These are phyloP conservation scores for Chaetomiaceae sp. DNA, from an alignment of 2,329 filamentous ascomycete genomes.

Conservation along the genomic window DNA sequence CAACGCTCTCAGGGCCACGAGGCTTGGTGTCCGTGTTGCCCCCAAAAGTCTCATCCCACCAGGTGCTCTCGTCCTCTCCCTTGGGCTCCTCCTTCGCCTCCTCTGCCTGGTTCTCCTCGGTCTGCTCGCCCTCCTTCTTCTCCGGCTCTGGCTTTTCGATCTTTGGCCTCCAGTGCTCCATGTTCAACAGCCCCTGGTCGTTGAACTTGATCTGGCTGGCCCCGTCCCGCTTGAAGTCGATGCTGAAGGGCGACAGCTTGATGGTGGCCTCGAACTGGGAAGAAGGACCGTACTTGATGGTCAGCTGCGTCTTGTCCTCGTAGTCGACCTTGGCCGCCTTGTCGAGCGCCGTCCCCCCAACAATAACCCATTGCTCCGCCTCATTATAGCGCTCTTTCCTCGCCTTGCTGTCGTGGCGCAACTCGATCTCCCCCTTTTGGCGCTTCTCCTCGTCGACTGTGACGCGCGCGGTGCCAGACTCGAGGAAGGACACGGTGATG, in stretches of 20 bases:
- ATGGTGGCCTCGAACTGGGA: slow-evolving; percentile 78
- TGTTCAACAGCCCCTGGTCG: slow-evolving; percentile 79
- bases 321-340: slow-evolving; percentile 63
- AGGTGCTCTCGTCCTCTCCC: slow-evolving; percentile 77
- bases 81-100: slow-evolving; percentile 36
- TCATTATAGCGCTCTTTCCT: slow-evolving; percentile 95
- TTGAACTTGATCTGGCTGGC: slow-evolving; percentile 83
- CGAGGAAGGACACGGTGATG: slow-evolving; percentile 79
- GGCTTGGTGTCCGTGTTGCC: slow-evolving; percentile 95
- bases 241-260: slow-evolving; percentile 72
- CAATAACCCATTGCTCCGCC: slow-evolving; percentile 77
- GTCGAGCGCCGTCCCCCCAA: slow-evolving; percentile 72
- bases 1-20: slow-evolving; percentile 88
- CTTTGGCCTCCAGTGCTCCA: slow-evolving; percentile 94
- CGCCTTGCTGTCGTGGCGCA: slow-evolving; percentile 76
- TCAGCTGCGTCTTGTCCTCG: slow-evolving; percentile 63
- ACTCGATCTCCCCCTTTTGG: slow-evolving; percentile 79
- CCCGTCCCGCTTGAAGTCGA: slow-evolving; percentile 84
- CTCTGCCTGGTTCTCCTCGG: slow-evolving; percentile 48
- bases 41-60: slow-evolving; percentile 97
- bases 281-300: slow-evolving; percentile 72
- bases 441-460: slow-evolving; percentile 89
- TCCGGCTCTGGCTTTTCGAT: slow-evolving; percentile 54
- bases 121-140: slow-evolving; percentile 52
- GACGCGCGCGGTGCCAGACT: slow-evolving; percentile 83